phyloP scores from a whole-genome alignment of 305 asterid species.

The Fraxinus sp. region DNA sequence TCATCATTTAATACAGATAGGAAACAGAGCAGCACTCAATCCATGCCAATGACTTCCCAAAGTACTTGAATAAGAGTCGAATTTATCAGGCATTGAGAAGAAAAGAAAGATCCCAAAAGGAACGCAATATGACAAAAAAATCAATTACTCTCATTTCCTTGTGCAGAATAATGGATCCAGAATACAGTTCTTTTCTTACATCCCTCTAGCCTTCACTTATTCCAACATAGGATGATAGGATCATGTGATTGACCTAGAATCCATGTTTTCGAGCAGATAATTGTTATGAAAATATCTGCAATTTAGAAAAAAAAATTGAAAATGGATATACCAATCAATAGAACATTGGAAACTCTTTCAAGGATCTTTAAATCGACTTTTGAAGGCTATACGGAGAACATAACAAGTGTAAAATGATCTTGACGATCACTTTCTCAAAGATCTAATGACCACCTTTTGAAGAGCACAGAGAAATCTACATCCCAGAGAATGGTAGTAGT shows the following conservation, averaged over 20 bases:
- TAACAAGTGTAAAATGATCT: conserved; percentile 8
- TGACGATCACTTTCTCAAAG: conserved; percentile 11
- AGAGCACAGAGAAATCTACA: conserved; percentile 9
- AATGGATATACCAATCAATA: not conserved
- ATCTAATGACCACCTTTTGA: conserved; percentile 9
- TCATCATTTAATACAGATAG: not conserved
- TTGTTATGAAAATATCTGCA: not conserved
- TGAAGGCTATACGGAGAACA: not conserved
- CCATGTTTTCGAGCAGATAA: not conserved
- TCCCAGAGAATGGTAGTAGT: conserved; percentile 14
- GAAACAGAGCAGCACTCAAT: not conserved
- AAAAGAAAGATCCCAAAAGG: not conserved
- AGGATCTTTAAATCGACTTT: not conserved
- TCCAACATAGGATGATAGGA: not conserved
- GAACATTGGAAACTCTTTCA: not conserved
- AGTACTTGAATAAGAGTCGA: not conserved
- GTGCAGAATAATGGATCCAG: not conserved
- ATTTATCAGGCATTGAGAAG: not conserved
- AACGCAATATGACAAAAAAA: not conserved
- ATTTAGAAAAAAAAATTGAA: not conserved
- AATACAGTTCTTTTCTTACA: not conserved
- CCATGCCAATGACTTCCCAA: not conserved
- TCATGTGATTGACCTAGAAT: not conserved
- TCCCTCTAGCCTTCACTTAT: not conserved
- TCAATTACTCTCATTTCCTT: not conserved